Evolutionary conservation across 1,139 yeast genomes (phyloP).

Genomic region (Suhomyces atakaporum): DNA sequence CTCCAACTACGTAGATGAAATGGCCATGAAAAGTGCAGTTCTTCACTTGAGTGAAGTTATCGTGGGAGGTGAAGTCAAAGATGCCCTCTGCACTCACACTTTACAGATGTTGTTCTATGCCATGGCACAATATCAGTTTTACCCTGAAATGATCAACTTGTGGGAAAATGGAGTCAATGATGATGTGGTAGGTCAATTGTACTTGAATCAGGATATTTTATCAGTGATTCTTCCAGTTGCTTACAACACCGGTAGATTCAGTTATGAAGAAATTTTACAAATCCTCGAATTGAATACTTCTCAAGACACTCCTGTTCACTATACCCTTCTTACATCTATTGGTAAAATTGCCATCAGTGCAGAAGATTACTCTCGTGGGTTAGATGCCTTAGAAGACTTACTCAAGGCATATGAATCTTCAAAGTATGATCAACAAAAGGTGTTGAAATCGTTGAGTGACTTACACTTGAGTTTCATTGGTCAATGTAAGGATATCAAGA

Average conservation of each 20-base stretch:
- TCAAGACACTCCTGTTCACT: constrained; percentile 22
- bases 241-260: constrained; percentile 58
- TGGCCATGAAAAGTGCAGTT: constrained; percentile 36
- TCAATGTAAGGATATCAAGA: constrained; percentile 68
- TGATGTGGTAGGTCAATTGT: constrained; percentile 29
- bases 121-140: constrained; percentile 39
- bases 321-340: constrained; percentile 36
- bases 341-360: constrained; percentile 45
- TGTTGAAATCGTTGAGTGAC: constrained; percentile 43
- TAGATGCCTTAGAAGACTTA: constrained; percentile 43
- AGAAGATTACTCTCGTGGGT: constrained; percentile 43
- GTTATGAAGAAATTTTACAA: constrained; percentile 55
- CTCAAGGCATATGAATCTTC: constrained; percentile 30
- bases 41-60: constrained; percentile 36
- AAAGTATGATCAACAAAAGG: constrained; percentile 17
- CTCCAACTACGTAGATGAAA: constrained; percentile 31
- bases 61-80: constrained; percentile 32
- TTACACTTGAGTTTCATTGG: constrained; percentile 83
- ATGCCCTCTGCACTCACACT: constrained; percentile 10
- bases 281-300: constrained; percentile 39
- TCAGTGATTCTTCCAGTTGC: constrained; percentile 74
- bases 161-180: constrained; percentile 50
- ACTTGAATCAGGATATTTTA: constrained; percentile 55
- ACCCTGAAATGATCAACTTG: constrained; percentile 37
- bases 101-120: constrained; percentile 29